phyloP scores from a whole-genome alignment of 202 grass and related monocot genomes.

The Digitaria exilis region DNA sequence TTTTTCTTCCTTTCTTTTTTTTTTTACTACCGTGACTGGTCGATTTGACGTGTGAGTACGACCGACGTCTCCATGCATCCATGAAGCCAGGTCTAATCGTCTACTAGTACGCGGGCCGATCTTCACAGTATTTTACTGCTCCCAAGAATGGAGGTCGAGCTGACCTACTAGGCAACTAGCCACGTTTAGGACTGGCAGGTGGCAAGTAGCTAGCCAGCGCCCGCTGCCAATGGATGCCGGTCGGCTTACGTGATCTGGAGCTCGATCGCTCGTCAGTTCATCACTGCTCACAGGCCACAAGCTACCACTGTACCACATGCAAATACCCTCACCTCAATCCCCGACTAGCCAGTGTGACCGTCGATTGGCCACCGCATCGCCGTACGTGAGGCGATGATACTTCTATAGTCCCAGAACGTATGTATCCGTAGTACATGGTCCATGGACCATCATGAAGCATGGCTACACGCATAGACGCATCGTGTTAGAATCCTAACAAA shows the following conservation, averaged over 20 bases:
- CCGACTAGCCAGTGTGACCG: neutral
- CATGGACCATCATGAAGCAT: too few relatives aligned
- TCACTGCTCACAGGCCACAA: neutral
- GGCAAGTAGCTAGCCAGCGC: neutral
- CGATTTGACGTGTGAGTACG: conserved; percentile 40
- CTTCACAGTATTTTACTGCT: neutral
- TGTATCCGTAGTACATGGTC: neutral
- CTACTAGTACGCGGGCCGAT: conserved; percentile 15
- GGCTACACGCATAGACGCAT: too few relatives aligned
- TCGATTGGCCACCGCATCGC: neutral
- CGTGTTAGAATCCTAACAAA: too few relatives aligned
- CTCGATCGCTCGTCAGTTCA: neutral
- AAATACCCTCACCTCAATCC: neutral
- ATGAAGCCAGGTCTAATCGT: conserved; percentile 28
- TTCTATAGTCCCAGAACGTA: neutral
- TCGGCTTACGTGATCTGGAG: conserved; percentile 21
- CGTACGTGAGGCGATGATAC: neutral
- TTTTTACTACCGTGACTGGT: neutral
- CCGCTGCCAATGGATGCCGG: neutral
- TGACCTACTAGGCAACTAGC: neutral
- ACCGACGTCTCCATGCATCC: neutral
- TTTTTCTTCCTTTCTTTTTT: neutral
- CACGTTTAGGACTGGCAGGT: neutral
- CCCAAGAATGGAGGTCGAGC: conserved; percentile 37
- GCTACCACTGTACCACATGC: neutral